Base-by-base conservation (phyloP, 192 early-diverging fungal species). In the Backusella mclennaniae region DNA sequence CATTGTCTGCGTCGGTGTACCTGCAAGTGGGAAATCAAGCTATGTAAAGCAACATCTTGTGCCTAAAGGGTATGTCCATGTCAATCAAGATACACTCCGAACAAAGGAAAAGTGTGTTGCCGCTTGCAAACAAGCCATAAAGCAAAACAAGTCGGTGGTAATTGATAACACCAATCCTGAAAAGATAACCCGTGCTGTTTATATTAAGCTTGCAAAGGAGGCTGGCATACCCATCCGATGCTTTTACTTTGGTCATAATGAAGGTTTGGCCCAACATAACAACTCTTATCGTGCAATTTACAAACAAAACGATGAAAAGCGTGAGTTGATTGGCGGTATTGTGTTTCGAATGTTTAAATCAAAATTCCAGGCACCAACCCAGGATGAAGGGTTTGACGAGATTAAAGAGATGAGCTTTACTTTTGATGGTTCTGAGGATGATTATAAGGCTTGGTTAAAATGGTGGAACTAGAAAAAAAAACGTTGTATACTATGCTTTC, bases 101-200 rank as follows among this genome's bases (percentile, higher is more conserved):
- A 90, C 92, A 19, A 80, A 84, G 17, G 89, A 91, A n/a, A 93
- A 93, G 73, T 98, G 97, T 80, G 39, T 93, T 11, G 82, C 84
- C 17, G 87, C 82, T 2, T 85, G 84, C 4, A 80, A 85, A 35
- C 74, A 86, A 21, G 86, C 87, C 7, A 74, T 98, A 11, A 35
- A 74, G 31, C 69, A 76, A 17, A 86, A 88, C 4, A 83, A 86
- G 41, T 80, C 83, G 1, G 92, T 93, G 6, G 93, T 96, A 11
- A 88, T 99, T 15, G 96, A 90, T 84, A 96, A 96, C 79, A 99
- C 96, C 4, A 99, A 96, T 72, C 89, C 94, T 0, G 91, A 90
- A 38, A 63, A 68, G 9, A 76, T 79, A 5, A 82, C 91, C 0
- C 88, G 97, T 4, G 81, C 79, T 35, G 38, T 82, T 8, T 99